Evolutionary conservation across 805 yeast genomes (phyloP).

Genomic region (Huiozyma sinensis): DNA sequence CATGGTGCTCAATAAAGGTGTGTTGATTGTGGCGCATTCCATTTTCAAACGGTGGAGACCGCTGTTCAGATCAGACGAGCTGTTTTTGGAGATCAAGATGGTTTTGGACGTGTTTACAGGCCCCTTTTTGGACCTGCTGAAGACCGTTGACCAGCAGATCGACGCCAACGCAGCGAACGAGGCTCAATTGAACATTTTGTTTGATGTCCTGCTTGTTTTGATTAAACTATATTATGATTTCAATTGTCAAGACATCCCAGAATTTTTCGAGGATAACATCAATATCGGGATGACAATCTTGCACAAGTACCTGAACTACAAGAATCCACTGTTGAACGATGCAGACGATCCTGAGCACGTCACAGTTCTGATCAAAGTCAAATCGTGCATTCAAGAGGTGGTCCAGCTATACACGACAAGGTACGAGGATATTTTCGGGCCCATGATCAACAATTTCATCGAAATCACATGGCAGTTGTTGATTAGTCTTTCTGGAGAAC

Average conservation of each 20-base stretch:
- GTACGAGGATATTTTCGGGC: conserved; percentile 86
- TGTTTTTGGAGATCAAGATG: conserved; percentile 75
- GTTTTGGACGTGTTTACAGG: conserved; percentile 74
- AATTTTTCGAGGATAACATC: conserved; percentile 89
- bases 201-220: conserved; percentile 62
- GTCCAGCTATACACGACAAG: conserved; percentile 79
- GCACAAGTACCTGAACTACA: conserved; percentile 66
- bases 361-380: conserved; percentile 59
- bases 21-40: conserved; percentile 85
- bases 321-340: conserved; percentile 43
- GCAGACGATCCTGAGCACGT: conserved; percentile 51
- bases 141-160: conserved; percentile 57
- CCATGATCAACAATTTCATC: conserved; percentile 65
- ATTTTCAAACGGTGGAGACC: conserved; percentile 97
- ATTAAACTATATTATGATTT: conserved; percentile 83
- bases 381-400: conserved; percentile 75
- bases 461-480: conserved; percentile 74
- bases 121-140: conserved; percentile 66
- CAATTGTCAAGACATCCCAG: conserved; percentile 97
- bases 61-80: conserved; percentile 78
- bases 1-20: conserved; percentile 69
- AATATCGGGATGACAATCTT: conserved; percentile 65
- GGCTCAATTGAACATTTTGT: conserved; percentile 42
- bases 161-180: conserved; percentile 35
- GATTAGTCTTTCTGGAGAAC: conserved; percentile 52